These are phyloP conservation scores for Fusarium robinianum DNA, from an alignment of 2,329 filamentous ascomycete genomes.

Conservation along the genomic window DNA sequence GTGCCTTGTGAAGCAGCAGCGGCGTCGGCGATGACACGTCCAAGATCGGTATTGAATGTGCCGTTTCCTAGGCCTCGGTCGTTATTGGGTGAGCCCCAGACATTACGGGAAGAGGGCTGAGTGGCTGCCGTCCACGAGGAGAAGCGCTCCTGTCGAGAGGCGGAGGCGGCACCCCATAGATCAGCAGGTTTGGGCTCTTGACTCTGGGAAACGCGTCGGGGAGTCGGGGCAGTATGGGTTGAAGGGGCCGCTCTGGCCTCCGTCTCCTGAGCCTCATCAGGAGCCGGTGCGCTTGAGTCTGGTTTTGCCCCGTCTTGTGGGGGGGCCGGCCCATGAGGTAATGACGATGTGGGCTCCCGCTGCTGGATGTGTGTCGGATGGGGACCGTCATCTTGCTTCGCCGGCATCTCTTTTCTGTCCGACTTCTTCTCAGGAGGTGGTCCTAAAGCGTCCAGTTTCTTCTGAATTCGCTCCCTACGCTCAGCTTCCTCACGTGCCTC, in stretches of 20 bases:
- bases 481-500: conserved; percentile 75
- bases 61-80: conserved; percentile 77
- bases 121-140: conserved; percentile 54
- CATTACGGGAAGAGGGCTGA: conserved; percentile 59
- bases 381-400: conserved; percentile 47
- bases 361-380: conserved; percentile 44
- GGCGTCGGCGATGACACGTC: conserved; percentile 48
- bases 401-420: conserved; percentile 53
- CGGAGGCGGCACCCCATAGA: conserved; percentile 45
- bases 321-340: conserved; percentile 21
- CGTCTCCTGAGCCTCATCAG: conserved; percentile 15
- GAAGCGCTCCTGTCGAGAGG: conserved; percentile 53
- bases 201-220: conserved; percentile 41
- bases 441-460: conserved; percentile 73
- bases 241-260: conserved; percentile 24
- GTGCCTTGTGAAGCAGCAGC: conserved; percentile 40
- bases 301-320: conserved; percentile 23
- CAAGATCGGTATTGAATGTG: conserved; percentile 70
- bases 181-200: conserved; percentile 41
- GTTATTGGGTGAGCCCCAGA: conserved; percentile 76
- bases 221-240: conserved; percentile 18
- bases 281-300: conserved; percentile 2
- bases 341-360: conserved; percentile 29
- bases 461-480: conserved; percentile 69
- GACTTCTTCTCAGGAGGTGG: conserved; percentile 65